A percentile compares a stretch with the other conserved stretches of the same genome.
These are phyloP conservation scores for Benincasa hispida DNA, from an alignment of 306 rosid genomes.

Conservation along the genomic window DNA sequence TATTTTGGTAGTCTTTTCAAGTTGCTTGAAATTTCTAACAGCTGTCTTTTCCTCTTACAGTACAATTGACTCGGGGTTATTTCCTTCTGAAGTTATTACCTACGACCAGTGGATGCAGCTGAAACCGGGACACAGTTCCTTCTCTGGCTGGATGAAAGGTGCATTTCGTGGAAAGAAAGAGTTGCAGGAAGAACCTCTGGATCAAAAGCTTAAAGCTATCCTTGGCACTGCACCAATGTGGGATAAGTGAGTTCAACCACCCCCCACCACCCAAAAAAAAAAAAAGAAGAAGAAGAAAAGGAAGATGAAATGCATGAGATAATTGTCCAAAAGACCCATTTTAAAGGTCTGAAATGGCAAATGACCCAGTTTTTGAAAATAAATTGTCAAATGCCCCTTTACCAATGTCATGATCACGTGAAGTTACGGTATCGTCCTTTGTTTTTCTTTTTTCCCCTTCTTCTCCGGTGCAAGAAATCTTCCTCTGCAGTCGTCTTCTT, in stretches of 20 bases:
- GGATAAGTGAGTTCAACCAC: slow-evolving; percentile 63
- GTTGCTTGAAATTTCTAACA: slow-evolving; percentile 5
- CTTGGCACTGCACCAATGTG: slow-evolving; percentile 85
- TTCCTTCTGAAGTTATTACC: slow-evolving; percentile 66
- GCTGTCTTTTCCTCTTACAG: slow-evolving; percentile 26
- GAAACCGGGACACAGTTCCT: slow-evolving; percentile 47
- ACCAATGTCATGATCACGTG: no score
- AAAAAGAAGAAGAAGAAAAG: no score
- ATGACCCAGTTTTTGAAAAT: no score
- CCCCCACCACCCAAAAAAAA: not conserved
- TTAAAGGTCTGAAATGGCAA: no score
- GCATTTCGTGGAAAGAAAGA: slow-evolving; percentile 65
- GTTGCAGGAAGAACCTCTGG: slow-evolving; percentile 46
- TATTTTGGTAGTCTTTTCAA: not conserved
- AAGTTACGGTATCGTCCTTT: no score
- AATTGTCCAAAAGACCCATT: no score
- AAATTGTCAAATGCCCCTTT: no score
- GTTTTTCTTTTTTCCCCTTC: no score
- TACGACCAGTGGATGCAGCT: slow-evolving; percentile 58
- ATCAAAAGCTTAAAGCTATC: slow-evolving; percentile 51
- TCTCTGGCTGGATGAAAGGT: slow-evolving; percentile 67
- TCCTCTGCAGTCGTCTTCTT: no score
- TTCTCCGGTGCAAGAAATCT: no score
- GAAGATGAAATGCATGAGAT: no score
- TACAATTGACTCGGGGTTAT: slow-evolving; percentile 29